phyloP scores from a whole-genome alignment of 2,329 filamentous ascomycete species.

The Curvularia sp. region DNA sequence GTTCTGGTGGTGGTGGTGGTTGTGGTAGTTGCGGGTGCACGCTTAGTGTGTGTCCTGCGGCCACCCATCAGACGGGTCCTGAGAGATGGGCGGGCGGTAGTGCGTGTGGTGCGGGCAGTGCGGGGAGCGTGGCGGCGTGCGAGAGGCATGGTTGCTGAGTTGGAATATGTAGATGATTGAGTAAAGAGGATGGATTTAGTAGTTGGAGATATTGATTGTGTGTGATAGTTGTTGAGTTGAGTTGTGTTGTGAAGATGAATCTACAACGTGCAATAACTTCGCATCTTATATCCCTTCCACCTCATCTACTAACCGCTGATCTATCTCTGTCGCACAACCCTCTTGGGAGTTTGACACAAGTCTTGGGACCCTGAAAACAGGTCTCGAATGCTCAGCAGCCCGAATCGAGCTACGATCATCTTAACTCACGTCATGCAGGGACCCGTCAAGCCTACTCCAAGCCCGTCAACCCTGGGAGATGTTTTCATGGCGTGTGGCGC shows the following conservation, averaged over 20 bases:
- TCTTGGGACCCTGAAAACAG: slow-evolving; percentile 29
- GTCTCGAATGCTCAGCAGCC: slow-evolving; percentile 22
- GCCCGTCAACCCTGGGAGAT: background rate
- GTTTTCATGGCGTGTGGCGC: slow-evolving; percentile 20
- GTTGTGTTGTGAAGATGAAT: slow-evolving; percentile 2
- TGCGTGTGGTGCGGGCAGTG: slow-evolving; percentile 28
- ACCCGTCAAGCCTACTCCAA: slow-evolving; percentile 12
- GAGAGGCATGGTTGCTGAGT: slow-evolving; percentile 38
- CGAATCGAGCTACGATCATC: slow-evolving; percentile 19
- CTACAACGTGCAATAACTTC: background rate
- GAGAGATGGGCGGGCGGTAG: slow-evolving; percentile 57
- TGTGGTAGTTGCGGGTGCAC: slow-evolving; percentile 36
- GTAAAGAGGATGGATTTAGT: background rate
- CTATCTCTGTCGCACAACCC: background rate
- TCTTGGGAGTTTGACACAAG: background rate
- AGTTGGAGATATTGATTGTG: background rate
- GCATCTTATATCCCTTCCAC: slow-evolving; percentile 17
- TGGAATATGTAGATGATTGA: slow-evolving; percentile 9
- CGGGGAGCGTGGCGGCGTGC: slow-evolving; percentile 32
- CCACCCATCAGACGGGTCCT: slow-evolving; percentile 61
- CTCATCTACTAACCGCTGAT: background rate
- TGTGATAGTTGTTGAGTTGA: background rate
- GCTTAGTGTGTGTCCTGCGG: slow-evolving; percentile 47
- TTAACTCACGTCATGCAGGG: slow-evolving; percentile 38
- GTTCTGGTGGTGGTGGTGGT: slow-evolving; percentile 52